A percentile compares a stretch with the other conserved stretches of the same genome.
Evolutionary conservation across 2,329 filamentous ascomycete species (phyloP).

Genomic region (Fusarium sp.): DNA sequence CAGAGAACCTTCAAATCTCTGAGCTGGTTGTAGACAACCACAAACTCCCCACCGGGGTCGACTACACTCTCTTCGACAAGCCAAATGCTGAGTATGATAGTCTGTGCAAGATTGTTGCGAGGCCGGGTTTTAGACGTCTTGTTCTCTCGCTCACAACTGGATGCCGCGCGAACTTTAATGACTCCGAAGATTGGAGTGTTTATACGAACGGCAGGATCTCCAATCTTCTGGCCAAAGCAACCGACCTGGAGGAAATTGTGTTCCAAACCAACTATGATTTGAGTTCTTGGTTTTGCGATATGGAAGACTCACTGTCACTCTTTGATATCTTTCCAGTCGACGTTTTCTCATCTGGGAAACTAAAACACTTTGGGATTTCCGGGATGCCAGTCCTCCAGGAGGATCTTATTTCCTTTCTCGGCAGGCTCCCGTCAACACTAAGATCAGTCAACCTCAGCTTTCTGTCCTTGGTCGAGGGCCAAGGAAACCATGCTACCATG

Average conservation of each 20-base stretch:
- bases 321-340: not conserved
- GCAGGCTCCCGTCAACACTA: not conserved
- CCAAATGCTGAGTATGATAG: not conserved
- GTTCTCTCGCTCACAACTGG: not conserved
- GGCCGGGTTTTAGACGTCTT: not conserved
- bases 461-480: not conserved
- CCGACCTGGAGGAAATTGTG: not conserved
- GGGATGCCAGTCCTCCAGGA: not conserved
- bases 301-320: not conserved
- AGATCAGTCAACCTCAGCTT: slow-evolving; percentile 2
- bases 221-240: not conserved
- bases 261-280: not conserved
- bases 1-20: not conserved
- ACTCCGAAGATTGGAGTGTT: not conserved
- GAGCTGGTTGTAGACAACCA: not conserved
- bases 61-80: not conserved
- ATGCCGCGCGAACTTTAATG: not conserved
- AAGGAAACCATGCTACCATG: not conserved
- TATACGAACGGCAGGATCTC: not conserved
- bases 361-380: slow-evolving; percentile 7
- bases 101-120: not conserved
- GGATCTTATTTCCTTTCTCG: not conserved
- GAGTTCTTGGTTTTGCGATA: not conserved
- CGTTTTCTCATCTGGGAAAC: not conserved
- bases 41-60: not conserved